These are phyloP conservation scores for Sapria himalayana DNA, from an alignment of 345 rosid genomes.

Conservation along the genomic window DNA sequence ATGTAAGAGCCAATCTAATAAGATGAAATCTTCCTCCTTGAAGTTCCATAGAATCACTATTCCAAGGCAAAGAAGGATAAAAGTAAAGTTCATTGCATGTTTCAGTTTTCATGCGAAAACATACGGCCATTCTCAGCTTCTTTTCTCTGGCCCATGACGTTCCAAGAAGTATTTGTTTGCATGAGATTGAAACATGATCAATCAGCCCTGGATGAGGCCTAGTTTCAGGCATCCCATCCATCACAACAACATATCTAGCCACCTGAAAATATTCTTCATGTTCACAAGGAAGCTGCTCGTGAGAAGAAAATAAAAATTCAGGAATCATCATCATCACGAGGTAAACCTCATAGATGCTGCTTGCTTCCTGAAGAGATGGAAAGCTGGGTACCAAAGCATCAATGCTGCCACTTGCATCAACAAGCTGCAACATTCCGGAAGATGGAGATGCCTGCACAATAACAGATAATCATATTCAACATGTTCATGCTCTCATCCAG, in stretches of 20 bases:
- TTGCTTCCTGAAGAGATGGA: constrained; percentile 26
- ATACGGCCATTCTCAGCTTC: constrained; percentile 16
- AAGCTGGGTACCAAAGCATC: constrained; percentile 51
- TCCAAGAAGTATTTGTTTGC: constrained; percentile 27
- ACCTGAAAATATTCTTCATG: constrained; percentile 24
- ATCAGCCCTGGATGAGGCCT: constrained; percentile 12
- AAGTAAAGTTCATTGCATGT: constrained; percentile 18
- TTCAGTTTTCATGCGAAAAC: constrained; percentile 19
- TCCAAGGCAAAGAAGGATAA: constrained; percentile 15
- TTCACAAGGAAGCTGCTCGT: constrained; percentile 6
- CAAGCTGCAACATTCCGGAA: constrained; percentile 60
- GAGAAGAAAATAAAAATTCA: constrained; percentile 8
- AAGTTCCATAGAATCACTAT: constrained; percentile 19
- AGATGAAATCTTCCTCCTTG: constrained; percentile 36
- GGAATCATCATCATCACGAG: constrained; percentile 3
- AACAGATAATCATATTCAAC: too few relatives aligned
- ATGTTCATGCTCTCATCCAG: too few relatives aligned
- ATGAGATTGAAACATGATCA: constrained; percentile 17
- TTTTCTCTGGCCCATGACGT: constrained; percentile 13
- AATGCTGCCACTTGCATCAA: constrained; percentile 50
- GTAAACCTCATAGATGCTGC: constrained; percentile 42
- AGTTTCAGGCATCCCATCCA: constrained; percentile 35
- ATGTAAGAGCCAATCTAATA: constrained; percentile 39
- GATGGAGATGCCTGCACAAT: constrained; percentile 28
- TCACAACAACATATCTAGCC: constrained; percentile 24